Evolutionary conservation across 768 basidiomycete genomes (phyloP), one percentile per base, ranked within the genome.

Genomic region (Amanita subjunquillea): DNA sequence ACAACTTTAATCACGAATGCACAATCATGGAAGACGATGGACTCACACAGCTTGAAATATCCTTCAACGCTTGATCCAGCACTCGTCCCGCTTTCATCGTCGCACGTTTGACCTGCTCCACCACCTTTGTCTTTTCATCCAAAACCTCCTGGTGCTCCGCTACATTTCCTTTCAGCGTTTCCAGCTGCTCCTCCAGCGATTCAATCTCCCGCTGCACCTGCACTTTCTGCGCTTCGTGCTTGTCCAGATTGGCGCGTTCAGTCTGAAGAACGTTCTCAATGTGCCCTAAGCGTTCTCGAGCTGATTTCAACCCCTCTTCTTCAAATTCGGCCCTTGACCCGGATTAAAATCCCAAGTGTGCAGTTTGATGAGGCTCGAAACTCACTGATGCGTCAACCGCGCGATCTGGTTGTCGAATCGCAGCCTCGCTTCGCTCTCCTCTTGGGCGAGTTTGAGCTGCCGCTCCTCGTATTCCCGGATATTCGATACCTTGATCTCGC

Each of bases 381-480:
- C 82, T 51, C 63, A 92, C 93, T 91, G 87, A 67, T 94, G 89
- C 2, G 77, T 82, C 53, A 97, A 70, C 7, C 94, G 77, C 0
- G 87, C 85, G 54, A 94, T 87, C 64, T 94, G 91, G 4, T 83
- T 87, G 57, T 92, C 85, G 58, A 82, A 95, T 44, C 85, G 77
- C 57, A 93, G 68, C 53, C 89, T 72, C 6, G 87, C 88, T 59
- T 88, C 89, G 61, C 80, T 88, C 65, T 92, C 91, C 59, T 89
- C 88, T 65, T 92, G 85, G 0, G 89, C 91, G 22, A 89, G 79
- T 65, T 85, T 88, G 29, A 97, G 72, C 61, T 95, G 91, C 20
- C 87, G 81, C 62, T 91, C 87, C 67, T 98, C 95, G 63, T 94
- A 99, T 59, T 94, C 91, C 25, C 94, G 81, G 56, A 99, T 91